phyloP scores from a whole-genome alignment of 352 stramenopile species.

The Phytophthora fragariae region DNA sequence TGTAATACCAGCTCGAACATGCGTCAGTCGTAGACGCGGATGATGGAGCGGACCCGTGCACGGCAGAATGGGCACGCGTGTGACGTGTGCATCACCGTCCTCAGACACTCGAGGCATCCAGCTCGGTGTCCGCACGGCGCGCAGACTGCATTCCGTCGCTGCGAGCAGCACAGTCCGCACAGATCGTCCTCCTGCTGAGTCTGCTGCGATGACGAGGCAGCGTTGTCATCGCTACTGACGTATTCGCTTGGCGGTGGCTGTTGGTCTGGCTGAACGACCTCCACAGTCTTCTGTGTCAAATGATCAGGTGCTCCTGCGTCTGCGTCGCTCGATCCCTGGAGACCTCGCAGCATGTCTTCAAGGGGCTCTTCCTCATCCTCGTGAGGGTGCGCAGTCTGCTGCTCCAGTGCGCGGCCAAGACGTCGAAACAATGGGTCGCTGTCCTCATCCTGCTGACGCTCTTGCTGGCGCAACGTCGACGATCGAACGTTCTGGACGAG shows the following conservation, averaged over 20 bases:
- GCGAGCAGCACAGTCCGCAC: slow-evolving; percentile 61
- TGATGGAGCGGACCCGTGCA: slow-evolving; percentile 46
- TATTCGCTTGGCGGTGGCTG: slow-evolving; percentile 9
- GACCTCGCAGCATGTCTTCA: slow-evolving; percentile 35
- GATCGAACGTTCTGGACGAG: slow-evolving; percentile 38
- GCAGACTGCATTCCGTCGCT: slow-evolving; percentile 54
- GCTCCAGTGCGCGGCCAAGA: slow-evolving; percentile 28
- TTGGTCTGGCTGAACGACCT: slow-evolving; percentile 26
- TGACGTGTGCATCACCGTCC: slow-evolving; percentile 40
- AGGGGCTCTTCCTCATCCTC: slow-evolving; percentile 26
- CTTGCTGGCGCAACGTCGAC: slow-evolving; percentile 28
- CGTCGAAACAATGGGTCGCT: slow-evolving; percentile 23
- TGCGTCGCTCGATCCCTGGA: slow-evolving; percentile 15
- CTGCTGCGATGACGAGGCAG: neutral
- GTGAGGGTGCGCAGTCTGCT: neutral
- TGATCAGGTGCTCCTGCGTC: neutral
- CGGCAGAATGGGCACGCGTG: slow-evolving; percentile 61
- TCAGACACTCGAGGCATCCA: slow-evolving; percentile 52
- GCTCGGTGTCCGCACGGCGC: slow-evolving; percentile 64
- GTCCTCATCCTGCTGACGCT: slow-evolving; percentile 11
- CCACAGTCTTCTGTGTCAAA: slow-evolving; percentile 26
- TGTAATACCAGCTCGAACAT: too few relatives aligned
- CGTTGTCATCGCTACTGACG: slow-evolving; percentile 1
- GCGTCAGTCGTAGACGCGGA: slow-evolving; percentile 56
- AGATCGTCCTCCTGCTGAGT: slow-evolving; percentile 19